Evolutionary conservation across 257 asterid genomes (phyloP), one percentile per base, ranked within the genome.

Genomic region (Catharanthus roseus): DNA sequence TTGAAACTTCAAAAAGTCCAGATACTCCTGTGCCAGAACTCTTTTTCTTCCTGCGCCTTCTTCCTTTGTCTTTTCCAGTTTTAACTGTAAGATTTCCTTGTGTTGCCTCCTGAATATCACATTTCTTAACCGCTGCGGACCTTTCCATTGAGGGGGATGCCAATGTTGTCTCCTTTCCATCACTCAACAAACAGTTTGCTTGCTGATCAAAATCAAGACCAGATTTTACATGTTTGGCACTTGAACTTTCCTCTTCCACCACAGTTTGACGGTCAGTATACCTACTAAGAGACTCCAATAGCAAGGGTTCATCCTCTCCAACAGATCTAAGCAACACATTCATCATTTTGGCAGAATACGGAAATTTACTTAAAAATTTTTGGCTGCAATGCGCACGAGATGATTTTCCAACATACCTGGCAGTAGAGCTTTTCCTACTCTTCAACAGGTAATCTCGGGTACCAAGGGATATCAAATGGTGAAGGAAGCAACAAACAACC

Each of bases 41-140:
- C 87, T 78, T 90, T 64, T 87, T 86, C 95, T 87, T 93, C 84
- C 86, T 84, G 61, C 93, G 82, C 74, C 90, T 78, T 69, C 89
- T 83, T 70, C 85, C 86, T 79, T 86, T 90, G 75, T 87, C 95
- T 71, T 86, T 89, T 54, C 88, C 90, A 66, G 83, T 79, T 79
- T 79, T 87, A 68, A 88, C 88, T 2, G 77, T 84, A 28, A 90
- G 86, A 65, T 54, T 80, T 74, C 80, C 69, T 72, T 81, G 83
- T 53, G 84, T 54, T 21, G 68, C 74, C 28, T 80, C 84, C 74
- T 75, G 86, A 23, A 54, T 49, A 69, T 75, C 80, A 47, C 76
- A 69, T 70, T 81, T 75, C 82, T 81, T 85, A 45, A 72, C 68
- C 5, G 64, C 63, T 36, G n/a, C 11, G 12, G 84, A 51, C 44